A percentile compares a stretch with the other conserved stretches of the same genome.
These are phyloP conservation scores for Trichoderma brevicompactum DNA, from an alignment of 2,329 filamentous ascomycete species.

Conservation along the genomic window DNA sequence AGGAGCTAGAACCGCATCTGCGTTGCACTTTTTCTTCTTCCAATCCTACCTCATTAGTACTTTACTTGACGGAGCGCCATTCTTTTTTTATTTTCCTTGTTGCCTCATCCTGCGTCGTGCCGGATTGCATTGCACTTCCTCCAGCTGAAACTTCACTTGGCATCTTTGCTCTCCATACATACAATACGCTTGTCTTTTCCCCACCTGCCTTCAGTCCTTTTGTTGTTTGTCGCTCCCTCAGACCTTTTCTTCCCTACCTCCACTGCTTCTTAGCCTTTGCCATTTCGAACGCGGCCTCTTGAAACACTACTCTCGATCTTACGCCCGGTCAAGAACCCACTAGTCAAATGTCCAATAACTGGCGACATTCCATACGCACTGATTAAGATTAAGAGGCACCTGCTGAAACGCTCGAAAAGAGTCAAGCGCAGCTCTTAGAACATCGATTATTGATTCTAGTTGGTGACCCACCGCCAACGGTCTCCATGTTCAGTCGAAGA, in stretches of 20 bases:
- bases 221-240: slow-evolving; percentile 16
- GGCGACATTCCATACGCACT: slow-evolving; percentile 11
- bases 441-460: slow-evolving; percentile 12
- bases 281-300: slow-evolving; percentile 15
- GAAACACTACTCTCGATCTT: slow-evolving; percentile 15
- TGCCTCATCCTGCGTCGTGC: slow-evolving; percentile 1
- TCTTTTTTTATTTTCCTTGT: slow-evolving; percentile 4
- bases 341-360: slow-evolving; percentile 22
- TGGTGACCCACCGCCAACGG: slow-evolving; percentile 21
- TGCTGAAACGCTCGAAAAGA: slow-evolving; percentile 23
- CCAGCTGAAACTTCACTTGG: too few relatives aligned
- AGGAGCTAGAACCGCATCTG: slow-evolving; percentile 16
- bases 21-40: slow-evolving; percentile 19
- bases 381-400: slow-evolving; percentile 25
- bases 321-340: slow-evolving; percentile 5
- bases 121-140: neutral
- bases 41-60: slow-evolving; percentile 13
- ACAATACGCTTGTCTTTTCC: slow-evolving; percentile 3
- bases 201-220: neutral
- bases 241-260: neutral
- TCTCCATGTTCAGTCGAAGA: slow-evolving; percentile 47
- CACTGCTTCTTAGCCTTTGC: neutral
- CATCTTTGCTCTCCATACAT: neutral
- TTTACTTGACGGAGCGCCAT: slow-evolving; percentile 23
- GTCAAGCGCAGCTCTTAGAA: slow-evolving; percentile 14